Evolutionary conservation across 2,329 filamentous ascomycete genomes (phyloP).

Genomic region (Hirsutella thompsonii): DNA sequence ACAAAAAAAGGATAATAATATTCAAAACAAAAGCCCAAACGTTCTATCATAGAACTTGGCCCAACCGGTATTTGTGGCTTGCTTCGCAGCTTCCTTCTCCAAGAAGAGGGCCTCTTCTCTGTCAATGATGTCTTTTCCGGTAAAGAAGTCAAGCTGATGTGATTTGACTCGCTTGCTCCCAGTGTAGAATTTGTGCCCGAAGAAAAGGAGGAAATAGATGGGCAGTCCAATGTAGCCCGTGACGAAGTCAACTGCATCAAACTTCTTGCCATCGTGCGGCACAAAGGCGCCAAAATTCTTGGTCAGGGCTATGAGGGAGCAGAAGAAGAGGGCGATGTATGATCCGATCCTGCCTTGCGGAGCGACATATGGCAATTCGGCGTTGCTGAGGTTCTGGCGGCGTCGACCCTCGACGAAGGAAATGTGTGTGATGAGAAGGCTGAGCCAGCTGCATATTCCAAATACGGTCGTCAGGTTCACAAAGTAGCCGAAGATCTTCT

Average conservation of each 20-base stretch:
- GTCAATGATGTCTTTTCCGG: conserved; percentile 62
- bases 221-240: conserved; percentile 69
- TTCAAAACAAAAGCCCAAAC: too few species aligned
- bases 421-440: conserved; percentile 55
- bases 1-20: too few species aligned
- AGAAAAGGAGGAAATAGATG: conserved; percentile 55
- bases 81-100: conserved; percentile 21
- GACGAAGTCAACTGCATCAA: conserved; percentile 66
- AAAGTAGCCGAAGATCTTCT: conserved; percentile 48
- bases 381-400: conserved; percentile 44
- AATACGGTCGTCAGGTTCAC: conserved; percentile 57
- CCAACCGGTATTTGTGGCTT: conserved; percentile 13
- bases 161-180: conserved; percentile 42
- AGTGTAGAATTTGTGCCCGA: conserved; percentile 50
- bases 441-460: conserved; percentile 54
- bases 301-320: conserved; percentile 60
- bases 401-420: conserved; percentile 49
- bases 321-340: conserved; percentile 54
- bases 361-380: conserved; percentile 48
- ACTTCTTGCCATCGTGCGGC: conserved; percentile 34
- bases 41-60: conserved; percentile 23
- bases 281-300: conserved; percentile 74
- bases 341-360: conserved; percentile 63
- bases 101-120: conserved; percentile 59
- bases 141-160: conserved; percentile 53